These are phyloP conservation scores for Hawksworthiomyces lignivorus DNA, from an alignment of 2,329 filamentous ascomycete species.

Conservation along the genomic window DNA sequence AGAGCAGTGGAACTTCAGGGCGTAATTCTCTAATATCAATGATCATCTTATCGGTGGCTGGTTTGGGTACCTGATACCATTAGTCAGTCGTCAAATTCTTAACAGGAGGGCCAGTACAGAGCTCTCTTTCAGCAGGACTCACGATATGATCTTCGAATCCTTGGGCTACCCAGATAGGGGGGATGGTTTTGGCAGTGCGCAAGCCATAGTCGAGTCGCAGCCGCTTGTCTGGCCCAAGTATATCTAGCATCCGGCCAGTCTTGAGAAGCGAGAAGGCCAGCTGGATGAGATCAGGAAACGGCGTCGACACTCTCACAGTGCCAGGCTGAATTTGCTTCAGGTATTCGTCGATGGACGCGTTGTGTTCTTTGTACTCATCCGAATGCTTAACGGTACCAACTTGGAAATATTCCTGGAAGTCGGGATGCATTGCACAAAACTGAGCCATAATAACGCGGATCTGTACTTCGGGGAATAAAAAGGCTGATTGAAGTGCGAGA, in stretches of 20 bases:
- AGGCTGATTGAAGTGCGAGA: conserved; percentile 17
- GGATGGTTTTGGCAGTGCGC: conserved; percentile 7
- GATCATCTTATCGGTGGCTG: conserved; percentile 14
- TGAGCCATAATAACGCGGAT: conserved; percentile 15
- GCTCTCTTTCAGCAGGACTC: neutral
- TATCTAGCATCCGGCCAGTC: conserved; percentile 9
- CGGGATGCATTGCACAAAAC: conserved; percentile 14
- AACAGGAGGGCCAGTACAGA: too few relatives aligned
- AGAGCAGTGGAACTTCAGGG: conserved; percentile 12
- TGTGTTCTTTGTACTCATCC: too few relatives aligned
- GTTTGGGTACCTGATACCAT: conserved; percentile 6
- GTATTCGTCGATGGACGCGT: conserved; percentile 10
- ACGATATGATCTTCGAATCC: conserved; percentile 15
- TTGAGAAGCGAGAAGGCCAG: conserved; percentile 1
- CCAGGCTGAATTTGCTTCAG: conserved; percentile 1
- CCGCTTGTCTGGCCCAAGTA: conserved; percentile 12
- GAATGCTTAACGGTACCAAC: neutral
- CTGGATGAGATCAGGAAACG: conserved; percentile 9
- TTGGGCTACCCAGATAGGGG: conserved; percentile 16
- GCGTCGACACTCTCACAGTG: conserved; percentile 5
- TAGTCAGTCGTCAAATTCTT: neutral
- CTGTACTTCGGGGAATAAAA: conserved; percentile 13
- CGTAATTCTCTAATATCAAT: conserved; percentile 4
- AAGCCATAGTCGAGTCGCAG: conserved; percentile 12
- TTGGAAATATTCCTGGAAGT: conserved; percentile 8